These are phyloP conservation scores for Postia placenta DNA, from an alignment of 768 basidiomycete genomes.

Conservation along the genomic window DNA sequence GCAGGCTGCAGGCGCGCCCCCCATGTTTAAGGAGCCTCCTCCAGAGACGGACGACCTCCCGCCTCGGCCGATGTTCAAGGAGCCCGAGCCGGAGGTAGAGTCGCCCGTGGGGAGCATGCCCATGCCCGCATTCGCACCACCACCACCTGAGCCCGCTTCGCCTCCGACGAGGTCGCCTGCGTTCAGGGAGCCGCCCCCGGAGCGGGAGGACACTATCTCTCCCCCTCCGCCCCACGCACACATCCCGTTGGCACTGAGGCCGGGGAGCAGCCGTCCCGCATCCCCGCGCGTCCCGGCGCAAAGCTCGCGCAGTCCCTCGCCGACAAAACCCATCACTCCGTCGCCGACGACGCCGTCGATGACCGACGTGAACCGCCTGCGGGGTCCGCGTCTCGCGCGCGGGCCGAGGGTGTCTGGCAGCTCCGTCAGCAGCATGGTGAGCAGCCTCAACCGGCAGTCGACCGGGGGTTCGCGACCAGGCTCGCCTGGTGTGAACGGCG, in stretches of 20 bases:
- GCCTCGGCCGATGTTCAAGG: slow-evolving; percentile 34
- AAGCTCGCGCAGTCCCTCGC: slow-evolving; percentile 24
- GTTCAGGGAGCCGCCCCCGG: slow-evolving; percentile 49
- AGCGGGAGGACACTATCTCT: slow-evolving; percentile 37
- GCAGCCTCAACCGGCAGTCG: slow-evolving; percentile 49
- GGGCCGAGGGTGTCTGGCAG: slow-evolving; percentile 38
- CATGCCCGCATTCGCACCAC: slow-evolving; percentile 14
- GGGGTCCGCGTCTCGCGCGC: slow-evolving; percentile 46
- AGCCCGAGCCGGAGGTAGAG: slow-evolving; percentile 24
- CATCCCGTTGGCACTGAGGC: slow-evolving; percentile 8
- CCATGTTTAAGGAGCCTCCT: slow-evolving; percentile 58
- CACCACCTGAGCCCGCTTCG: slow-evolving; percentile 16
- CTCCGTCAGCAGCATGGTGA: slow-evolving; percentile 48
- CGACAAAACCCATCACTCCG: slow-evolving; percentile 32
- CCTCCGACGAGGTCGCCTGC: slow-evolving; percentile 11
- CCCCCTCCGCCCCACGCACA: slow-evolving; percentile 17
- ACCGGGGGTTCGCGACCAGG: slow-evolving; percentile 10
- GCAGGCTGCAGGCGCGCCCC: slow-evolving; percentile 18
- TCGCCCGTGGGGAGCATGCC: slow-evolving; percentile 12
- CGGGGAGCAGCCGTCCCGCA: slow-evolving; percentile 21
- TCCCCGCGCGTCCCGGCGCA: slow-evolving; percentile 20
- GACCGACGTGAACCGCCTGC: slow-evolving; percentile 23
- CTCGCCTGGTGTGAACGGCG: slow-evolving; percentile 10
- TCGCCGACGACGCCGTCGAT: slow-evolving; percentile 38
- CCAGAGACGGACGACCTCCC: slow-evolving; percentile 50